These are phyloP conservation scores for Zelonia costaricensis DNA, from an alignment of 208 protist genomes.

Conservation along the genomic window DNA sequence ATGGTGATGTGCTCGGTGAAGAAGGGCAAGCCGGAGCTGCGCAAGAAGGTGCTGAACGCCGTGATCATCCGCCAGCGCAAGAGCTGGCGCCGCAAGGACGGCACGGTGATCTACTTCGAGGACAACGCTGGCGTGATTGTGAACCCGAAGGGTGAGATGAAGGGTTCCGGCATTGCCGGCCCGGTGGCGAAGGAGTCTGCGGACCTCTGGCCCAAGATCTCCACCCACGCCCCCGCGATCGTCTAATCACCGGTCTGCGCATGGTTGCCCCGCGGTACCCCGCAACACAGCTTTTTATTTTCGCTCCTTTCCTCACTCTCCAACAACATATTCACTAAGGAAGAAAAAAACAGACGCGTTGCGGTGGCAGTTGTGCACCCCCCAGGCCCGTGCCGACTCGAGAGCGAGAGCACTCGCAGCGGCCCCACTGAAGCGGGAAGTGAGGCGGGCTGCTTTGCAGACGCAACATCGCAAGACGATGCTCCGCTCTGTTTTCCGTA, in stretches of 20 bases:
- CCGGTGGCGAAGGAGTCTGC: conserved; percentile 99
- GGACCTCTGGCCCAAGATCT: conserved; percentile 99
- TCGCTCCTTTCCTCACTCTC: too few relatives aligned
- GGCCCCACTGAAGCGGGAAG: too few relatives aligned
- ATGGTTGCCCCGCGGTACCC: too few relatives aligned
- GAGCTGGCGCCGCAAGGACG: conserved; percentile 98
- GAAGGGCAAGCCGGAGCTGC: conserved; percentile 99
- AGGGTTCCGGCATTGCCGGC: conserved; percentile 99
- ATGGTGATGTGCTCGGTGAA: conserved; percentile 99
- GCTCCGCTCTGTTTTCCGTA: too few relatives aligned
- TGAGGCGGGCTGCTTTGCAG: too few relatives aligned
- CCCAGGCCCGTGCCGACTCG: too few relatives aligned
- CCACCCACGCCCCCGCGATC: conserved; percentile 94
- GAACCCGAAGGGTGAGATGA: conserved; percentile 99
- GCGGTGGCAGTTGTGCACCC: too few relatives aligned
- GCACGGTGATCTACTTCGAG: conserved; percentile 99
- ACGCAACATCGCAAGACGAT: too few relatives aligned
- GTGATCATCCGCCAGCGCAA: conserved; percentile 99
- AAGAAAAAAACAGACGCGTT: too few relatives aligned
- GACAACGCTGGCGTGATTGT: conserved; percentile 99
- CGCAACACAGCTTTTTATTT: too few relatives aligned
- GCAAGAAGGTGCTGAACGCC: conserved; percentile 98
- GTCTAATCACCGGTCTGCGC: conserved; percentile 96
- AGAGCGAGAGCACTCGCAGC: too few relatives aligned
- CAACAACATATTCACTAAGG: too few relatives aligned